Base-by-base conservation (phyloP, 2,329 filamentous ascomycete genomes). In the Neoarthrinium moseri region DNA sequence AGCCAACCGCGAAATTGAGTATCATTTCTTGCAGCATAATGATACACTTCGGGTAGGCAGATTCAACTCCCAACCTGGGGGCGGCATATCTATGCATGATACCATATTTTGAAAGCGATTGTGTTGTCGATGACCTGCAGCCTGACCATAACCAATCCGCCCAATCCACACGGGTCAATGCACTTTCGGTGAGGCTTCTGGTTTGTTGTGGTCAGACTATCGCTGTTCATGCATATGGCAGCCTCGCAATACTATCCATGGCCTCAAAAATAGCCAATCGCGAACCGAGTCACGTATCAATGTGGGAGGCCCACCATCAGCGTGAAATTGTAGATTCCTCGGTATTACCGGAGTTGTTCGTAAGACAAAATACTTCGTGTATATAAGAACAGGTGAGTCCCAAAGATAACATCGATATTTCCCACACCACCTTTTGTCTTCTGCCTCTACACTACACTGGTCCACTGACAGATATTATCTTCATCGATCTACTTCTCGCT, bases 221-320 rank as follows among this genome's bases (percentile, higher is more conserved):
- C n/a, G n/a, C n/a, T 23, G 34, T 8, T 7, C 7, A 37, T 37
- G 34, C 34, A 37, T n/a, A 37, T 21, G 18, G 34, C 34, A 37
- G 18, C 34, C 13, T 22, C 15, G 20, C 5, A 12, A 21, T 37
- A 37, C 7, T 23, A 10, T 21, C 8, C 22, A 10, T 7, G 18
- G n/a, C 34, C 34, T 37, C 34, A 37, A 37, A 37, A 37, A 21
- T n/a, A 37, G 34, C 34, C 34, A 37, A 37, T 37, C 22, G 18
- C 30, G 18, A 37, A 20, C 20, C 20, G 34, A 12, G 34, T n/a
- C 34, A 10, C 18, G n/a, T 37, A 37, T 15, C 13, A 21, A 10
- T 8, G 18, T n/a, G n/a, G 17, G 6, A 37, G 18, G 13, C 22
- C 18, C 34, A 37, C 18, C 18, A 37, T 22, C 18, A n/a, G 15